Conservation (phyloP, 1,284 basidiomycete genomes). For the Erythrobasidium hasegawianum region DNA sequence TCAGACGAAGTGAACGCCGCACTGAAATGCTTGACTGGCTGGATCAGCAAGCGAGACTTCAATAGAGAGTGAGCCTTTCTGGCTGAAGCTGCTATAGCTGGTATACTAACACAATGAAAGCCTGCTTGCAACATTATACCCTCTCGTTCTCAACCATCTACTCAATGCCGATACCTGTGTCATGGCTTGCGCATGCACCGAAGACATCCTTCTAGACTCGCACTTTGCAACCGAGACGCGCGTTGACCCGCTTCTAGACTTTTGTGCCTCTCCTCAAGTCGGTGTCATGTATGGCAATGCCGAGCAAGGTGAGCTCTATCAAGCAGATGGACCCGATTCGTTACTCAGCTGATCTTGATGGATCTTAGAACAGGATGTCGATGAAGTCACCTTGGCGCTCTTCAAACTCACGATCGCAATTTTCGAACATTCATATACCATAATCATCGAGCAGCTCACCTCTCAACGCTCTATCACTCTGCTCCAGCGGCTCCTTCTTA, state of each 20-base stretch:
- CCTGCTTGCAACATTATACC: conserved; percentile 41
- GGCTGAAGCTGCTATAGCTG: too few species aligned
- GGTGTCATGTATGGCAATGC: conserved; percentile 16
- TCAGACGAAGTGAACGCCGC: conserved; percentile 37
- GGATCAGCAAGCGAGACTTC: conserved; percentile 27
- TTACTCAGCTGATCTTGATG: not conserved
- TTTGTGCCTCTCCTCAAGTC: conserved; percentile 35
- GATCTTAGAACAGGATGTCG: conserved; percentile 29
- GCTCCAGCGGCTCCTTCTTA: conserved; percentile 19
- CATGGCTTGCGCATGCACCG: conserved; percentile 39
- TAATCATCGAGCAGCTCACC: conserved; percentile 24
- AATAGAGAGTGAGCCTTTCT: conserved; percentile 6
- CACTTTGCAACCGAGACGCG: conserved; percentile 32
- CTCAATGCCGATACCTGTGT: conserved; percentile 34
- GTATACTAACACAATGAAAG: conserved; percentile 35
- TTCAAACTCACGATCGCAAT: conserved; percentile 40
- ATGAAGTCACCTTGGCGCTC: conserved; percentile 35
- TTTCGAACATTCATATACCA: conserved; percentile 35
- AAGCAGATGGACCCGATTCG: not conserved
- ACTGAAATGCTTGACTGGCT: conserved; percentile 17
- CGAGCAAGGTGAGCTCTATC: conserved; percentile 8
- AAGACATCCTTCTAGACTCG: conserved; percentile 42
- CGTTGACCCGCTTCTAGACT: conserved; percentile 37
- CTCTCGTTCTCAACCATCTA: conserved; percentile 39
- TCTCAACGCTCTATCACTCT: conserved; percentile 21